Base-by-base conservation (phyloP, 192 early-diverging fungal genomes). In the Coemansia sp. region DNA sequence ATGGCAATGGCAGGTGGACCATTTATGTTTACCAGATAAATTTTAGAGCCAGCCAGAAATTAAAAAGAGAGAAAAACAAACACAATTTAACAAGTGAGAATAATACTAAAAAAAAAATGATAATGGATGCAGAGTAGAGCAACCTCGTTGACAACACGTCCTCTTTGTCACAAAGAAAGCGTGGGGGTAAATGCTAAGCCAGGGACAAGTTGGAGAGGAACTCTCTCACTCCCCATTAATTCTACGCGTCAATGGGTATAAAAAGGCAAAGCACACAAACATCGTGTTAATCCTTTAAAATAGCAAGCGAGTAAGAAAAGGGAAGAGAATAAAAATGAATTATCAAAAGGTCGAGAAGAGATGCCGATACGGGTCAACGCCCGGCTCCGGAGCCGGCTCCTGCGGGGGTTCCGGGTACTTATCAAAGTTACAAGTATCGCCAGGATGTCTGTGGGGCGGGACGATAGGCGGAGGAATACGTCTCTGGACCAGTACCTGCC, bases 391-490 rank as follows among this genome's bases (percentile, higher is more conserved):
- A 48, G 83, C 74, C 32, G 89, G 88, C 45, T 90, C 89, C 45
- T 90, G 87, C 23, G 80, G 77, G 14, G 88, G 85, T 74, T 98
- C 95, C 29, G 95, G 93, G 84, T 98, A 98, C 77, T 89, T 91
- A 87, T 98, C 97, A 88, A 99, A 99, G 82, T 99, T 97, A 69
- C 94, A 87, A 7, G 97, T 95, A 77, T 99, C 97, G 41, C 96
- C 96, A 14, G 95, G 92, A 68, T 92, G 91, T 31, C 88, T 85
- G 76, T 90, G 90, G 17, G 88, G 88, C 64, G 97, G 97, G 50
- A 95, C 86, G 61, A 99, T 97, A 7, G 97, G 97, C 58, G 95
- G 87, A 57, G 73, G 85, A n/a, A 96, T 87, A 29, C 79, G 85
- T 67, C 88, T 88, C 42, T 91, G 86, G 63, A 93, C 70, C 27